Evolutionary conservation across 2,329 filamentous ascomycete species (phyloP).

Genomic region (Arthrinium puccinioides): DNA sequence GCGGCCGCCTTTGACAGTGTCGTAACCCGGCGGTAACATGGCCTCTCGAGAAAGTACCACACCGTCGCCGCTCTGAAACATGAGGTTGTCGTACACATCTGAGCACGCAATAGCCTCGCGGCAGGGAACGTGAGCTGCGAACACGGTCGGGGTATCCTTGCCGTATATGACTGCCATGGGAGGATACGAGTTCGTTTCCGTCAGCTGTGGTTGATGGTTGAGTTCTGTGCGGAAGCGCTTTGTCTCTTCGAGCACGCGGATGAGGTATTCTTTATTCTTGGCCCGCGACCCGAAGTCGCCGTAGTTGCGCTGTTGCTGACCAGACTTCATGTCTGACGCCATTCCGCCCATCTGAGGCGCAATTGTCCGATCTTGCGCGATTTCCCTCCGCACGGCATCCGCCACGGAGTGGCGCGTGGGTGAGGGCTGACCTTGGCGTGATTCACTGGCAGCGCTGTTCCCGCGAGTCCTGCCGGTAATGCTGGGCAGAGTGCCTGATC

Average conservation of each 20-base stretch:
- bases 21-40: constrained; percentile 77
- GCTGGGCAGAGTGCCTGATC: constrained; percentile 34
- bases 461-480: constrained; percentile 36
- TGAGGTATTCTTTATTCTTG: constrained; percentile 56
- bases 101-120: constrained; percentile 66
- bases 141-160: constrained; percentile 80
- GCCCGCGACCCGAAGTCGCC: constrained; percentile 42
- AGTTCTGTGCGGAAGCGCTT: constrained; percentile 73
- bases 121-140: constrained; percentile 66
- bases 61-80: constrained; percentile 82
- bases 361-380: constrained; percentile 19
- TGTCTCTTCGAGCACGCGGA: constrained; percentile 63
- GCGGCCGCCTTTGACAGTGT: constrained; percentile 63
- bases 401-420: constrained; percentile 13
- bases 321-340: not conserved
- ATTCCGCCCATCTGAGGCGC: constrained; percentile 10
- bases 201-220: constrained; percentile 50
- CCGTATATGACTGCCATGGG: constrained; percentile 79
- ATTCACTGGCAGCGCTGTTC: constrained; percentile 27
- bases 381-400: constrained; percentile 22
- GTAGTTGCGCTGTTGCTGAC: constrained; percentile 13
- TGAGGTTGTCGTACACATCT: constrained; percentile 79
- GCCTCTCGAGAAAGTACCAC: constrained; percentile 81
- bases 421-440: constrained; percentile 8
- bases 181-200: constrained; percentile 66